These are phyloP conservation scores for Apiospora phragmitis DNA, from an alignment of 2,329 filamentous ascomycete species.

Conservation along the genomic window DNA sequence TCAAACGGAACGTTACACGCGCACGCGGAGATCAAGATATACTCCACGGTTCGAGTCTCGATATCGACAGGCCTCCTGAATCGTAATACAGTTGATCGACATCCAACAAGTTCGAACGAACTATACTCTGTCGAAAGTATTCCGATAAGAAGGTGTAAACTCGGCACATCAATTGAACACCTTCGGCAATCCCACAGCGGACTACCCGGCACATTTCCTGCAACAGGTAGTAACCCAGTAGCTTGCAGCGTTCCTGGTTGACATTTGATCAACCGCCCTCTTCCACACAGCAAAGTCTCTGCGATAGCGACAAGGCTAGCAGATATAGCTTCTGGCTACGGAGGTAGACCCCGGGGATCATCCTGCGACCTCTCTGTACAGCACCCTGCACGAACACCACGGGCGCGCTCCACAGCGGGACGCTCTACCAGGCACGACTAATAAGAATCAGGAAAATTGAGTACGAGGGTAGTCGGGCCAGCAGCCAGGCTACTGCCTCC, in stretches of 20 bases:
- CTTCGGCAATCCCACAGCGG: background rate
- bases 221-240: background rate
- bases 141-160: background rate
- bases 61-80: background rate
- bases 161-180: background rate
- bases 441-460: background rate
- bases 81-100: background rate
- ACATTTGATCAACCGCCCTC: background rate
- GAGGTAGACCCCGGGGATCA: background rate
- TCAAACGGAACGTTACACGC: background rate
- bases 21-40: background rate
- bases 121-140: background rate
- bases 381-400: background rate
- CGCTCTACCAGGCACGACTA: background rate
- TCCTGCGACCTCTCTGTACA: background rate
- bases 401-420: background rate
- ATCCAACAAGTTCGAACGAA: background rate
- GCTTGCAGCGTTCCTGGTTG: background rate
- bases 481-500: background rate
- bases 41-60: background rate
- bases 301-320: background rate
- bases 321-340: background rate
- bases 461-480: slow-evolving; percentile 3
- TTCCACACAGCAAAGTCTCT: background rate
- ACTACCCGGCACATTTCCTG: background rate